Evolutionary conservation across 441 rosid species (phyloP).

Genomic region (Brassica balearica): DNA sequence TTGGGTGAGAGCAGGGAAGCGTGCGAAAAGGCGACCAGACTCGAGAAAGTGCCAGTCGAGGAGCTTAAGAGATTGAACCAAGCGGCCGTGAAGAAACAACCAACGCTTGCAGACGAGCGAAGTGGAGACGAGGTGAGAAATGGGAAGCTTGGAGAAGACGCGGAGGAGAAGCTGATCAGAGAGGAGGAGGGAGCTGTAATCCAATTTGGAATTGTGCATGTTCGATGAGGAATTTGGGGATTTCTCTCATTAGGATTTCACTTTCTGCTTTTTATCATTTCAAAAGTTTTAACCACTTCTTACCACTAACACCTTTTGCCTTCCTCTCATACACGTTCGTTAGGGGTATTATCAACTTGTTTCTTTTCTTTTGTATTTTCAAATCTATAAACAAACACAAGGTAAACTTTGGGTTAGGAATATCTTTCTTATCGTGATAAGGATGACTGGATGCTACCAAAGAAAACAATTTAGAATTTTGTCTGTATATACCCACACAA

Average conservation of each 20-base stretch:
- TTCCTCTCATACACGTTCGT: slow-evolving; percentile 5
- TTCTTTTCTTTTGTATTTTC: no score
- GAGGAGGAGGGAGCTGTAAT: slow-evolving; percentile 5
- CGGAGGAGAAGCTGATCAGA: slow-evolving; percentile 54
- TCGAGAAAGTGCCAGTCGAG: slow-evolving; percentile 62
- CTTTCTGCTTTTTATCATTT: not conserved
- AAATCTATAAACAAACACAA: not conserved
- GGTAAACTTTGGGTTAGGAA: not conserved
- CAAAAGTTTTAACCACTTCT: not conserved
- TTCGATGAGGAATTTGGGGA: not conserved
- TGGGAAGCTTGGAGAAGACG: slow-evolving; percentile 61
- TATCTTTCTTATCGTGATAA: slow-evolving; percentile 7
- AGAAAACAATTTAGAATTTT: not conserved
- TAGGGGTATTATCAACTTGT: not conserved
- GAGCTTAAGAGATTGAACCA: slow-evolving; percentile 62
- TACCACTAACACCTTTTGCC: not conserved
- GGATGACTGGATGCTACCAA: not conserved
- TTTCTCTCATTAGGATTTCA: not conserved
- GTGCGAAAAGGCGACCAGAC: slow-evolving; percentile 62
- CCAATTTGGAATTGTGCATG: slow-evolving; percentile 9
- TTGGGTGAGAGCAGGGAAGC: slow-evolving; percentile 70
- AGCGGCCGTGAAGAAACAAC: slow-evolving; percentile 69
- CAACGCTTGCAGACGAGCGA: slow-evolving; percentile 82
- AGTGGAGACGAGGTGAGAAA: slow-evolving; percentile 49
- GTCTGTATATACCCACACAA: not conserved